Evolutionary conservation across 2,329 filamentous ascomycete species (phyloP).

Genomic region (Alternaria triticina): DNA sequence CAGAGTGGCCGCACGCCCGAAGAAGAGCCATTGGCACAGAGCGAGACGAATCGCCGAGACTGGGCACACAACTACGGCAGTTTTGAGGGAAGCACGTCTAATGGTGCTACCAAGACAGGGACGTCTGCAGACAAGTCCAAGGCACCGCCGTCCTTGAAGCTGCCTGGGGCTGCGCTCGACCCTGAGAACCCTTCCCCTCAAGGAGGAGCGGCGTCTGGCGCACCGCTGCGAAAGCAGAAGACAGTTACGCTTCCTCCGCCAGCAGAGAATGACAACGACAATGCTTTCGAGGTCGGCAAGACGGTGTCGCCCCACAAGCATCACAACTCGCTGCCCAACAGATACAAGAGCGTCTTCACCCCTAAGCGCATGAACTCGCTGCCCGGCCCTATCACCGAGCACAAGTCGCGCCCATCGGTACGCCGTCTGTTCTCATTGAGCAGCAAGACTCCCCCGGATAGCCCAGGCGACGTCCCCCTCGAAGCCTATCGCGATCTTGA

Average conservation of each 20-base stretch:
- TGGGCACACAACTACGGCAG: conserved; percentile 65
- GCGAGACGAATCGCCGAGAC: conserved; percentile 21
- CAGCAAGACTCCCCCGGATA: conserved; percentile 46
- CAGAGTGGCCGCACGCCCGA: conserved; percentile 27
- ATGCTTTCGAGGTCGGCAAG: conserved; percentile 54
- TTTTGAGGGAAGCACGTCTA: conserved; percentile 62
- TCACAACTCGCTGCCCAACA: conserved; percentile 35
- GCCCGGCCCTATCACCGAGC: conserved; percentile 30
- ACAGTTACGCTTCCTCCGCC: conserved; percentile 27
- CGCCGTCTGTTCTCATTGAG: conserved; percentile 53
- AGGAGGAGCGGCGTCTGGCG: conserved; percentile 20
- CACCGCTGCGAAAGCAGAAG: conserved; percentile 20
- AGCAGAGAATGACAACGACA: conserved; percentile 29
- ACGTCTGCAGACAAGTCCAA: conserved; percentile 26
- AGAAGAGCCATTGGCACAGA: conserved; percentile 39
- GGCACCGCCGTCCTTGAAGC: conserved; percentile 59
- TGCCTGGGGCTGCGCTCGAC: conserved; percentile 68
- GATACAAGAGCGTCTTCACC: conserved; percentile 48
- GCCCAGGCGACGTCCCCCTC: conserved; percentile 57
- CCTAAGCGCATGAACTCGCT: conserved; percentile 52
- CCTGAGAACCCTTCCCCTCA: conserved; percentile 39
- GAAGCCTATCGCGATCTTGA: conserved; percentile 70
- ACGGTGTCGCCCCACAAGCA: conserved; percentile 43
- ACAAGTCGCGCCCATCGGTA: conserved; percentile 45
- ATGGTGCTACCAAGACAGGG: conserved; percentile 11